These are phyloP conservation scores for Capsicum pubescens DNA, from an alignment of 257 asterid genomes.

Conservation along the genomic window DNA sequence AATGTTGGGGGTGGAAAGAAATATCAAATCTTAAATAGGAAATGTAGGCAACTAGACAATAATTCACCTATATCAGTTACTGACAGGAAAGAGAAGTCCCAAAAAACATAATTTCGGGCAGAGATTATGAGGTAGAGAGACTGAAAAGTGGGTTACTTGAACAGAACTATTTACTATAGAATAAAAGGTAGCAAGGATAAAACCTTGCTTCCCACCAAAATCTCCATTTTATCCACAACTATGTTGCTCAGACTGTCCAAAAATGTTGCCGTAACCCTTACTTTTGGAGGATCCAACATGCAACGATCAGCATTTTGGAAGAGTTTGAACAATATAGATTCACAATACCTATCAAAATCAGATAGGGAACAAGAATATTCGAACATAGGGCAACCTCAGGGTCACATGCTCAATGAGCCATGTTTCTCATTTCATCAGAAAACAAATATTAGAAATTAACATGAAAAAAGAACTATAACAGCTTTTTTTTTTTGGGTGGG, in stretches of 20 bases:
- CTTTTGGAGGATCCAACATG: neutral
- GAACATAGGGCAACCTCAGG: neutral
- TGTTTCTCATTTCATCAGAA: neutral
- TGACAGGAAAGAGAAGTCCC: constrained; percentile 23
- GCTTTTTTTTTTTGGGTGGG: too few relatives aligned
- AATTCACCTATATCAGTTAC: constrained; percentile 1
- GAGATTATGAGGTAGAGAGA: constrained; percentile 2
- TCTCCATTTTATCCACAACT: neutral
- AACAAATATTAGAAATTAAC: constrained; percentile 4
- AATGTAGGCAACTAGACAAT: neutral
- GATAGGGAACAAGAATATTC: neutral
- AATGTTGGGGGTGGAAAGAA: neutral
- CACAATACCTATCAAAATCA: neutral
- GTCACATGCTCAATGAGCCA: constrained; percentile 4
- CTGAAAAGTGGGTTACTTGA: constrained; percentile 15
- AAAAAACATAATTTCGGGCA: constrained; percentile 18
- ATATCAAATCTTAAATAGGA: constrained; percentile 13
- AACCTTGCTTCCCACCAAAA: neutral
- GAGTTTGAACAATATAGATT: neutral
- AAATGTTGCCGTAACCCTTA: neutral
- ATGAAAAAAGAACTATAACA: neutral
- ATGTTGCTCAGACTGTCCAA: neutral
- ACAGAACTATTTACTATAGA: constrained; percentile 1
- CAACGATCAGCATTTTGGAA: neutral
- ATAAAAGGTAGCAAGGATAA: neutral